These are phyloP conservation scores for Kondoa subrosea DNA, from an alignment of 768 basidiomycete species.

Conservation along the genomic window DNA sequence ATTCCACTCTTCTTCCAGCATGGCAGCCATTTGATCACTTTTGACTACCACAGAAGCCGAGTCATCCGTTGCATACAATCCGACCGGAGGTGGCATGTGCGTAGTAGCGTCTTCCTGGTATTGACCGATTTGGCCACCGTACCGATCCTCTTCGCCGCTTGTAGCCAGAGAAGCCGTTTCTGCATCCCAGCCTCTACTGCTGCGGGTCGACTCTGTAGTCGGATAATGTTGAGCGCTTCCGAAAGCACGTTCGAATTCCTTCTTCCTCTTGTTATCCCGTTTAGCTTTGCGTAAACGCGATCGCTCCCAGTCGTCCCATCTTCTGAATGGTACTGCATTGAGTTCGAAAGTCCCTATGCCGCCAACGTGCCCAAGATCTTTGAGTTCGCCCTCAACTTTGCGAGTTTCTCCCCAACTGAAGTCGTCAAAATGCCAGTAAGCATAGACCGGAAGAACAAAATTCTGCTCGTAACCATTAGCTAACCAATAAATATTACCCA, in stretches of 20 bases:
- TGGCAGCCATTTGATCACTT: constrained; percentile 66
- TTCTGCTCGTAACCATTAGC: constrained; percentile 1
- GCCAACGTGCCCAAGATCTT: constrained; percentile 58
- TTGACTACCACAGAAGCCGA: constrained; percentile 40
- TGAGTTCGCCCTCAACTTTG: constrained; percentile 83
- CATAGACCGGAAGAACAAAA: constrained; percentile 52
- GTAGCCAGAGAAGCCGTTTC: constrained; percentile 31
- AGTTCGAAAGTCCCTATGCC: constrained; percentile 41
- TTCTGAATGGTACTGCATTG: constrained; percentile 65
- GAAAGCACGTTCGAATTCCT: constrained; percentile 56
- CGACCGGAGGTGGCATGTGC: constrained; percentile 74
- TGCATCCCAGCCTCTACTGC: constrained; percentile 45
- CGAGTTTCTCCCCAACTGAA: constrained; percentile 99
- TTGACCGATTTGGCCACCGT: constrained; percentile 85
- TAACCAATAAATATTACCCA: not conserved
- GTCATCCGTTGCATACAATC: constrained; percentile 33
- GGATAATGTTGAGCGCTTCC: constrained; percentile 28
- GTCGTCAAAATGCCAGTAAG: constrained; percentile 99
- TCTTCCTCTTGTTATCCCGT: constrained; percentile 64
- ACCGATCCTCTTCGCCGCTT: constrained; percentile 78
- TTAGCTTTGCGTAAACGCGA: constrained; percentile 77
- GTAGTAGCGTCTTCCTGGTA: constrained; percentile 66
- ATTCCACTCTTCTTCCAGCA: constrained; percentile 81
- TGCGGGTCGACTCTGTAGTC: constrained; percentile 31
- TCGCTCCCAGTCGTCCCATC: constrained; percentile 99